Base-by-base conservation (phyloP, 1,139 yeast genomes). In the Saccharomyces pastorianus region DNA sequence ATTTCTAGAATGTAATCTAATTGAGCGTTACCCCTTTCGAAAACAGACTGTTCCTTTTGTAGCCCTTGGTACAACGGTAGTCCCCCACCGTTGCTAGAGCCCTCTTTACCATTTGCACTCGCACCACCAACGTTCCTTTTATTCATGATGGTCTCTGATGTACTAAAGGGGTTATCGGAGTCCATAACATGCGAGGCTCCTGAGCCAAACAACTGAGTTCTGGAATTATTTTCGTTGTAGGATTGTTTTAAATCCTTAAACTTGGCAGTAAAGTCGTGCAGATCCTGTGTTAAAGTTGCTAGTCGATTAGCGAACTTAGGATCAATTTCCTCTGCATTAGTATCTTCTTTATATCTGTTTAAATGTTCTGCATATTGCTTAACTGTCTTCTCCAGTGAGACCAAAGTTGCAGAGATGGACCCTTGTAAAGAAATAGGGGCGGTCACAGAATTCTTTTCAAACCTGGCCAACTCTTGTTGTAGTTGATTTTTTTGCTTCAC, bases 1-100 rank as follows among this genome's bases (percentile, higher is more conserved):
- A 89, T 85, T 65, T 88, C 97, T 53, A 93, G 71, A 50, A 93
- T 89, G 60, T 88, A 90, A 67, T 93, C 99, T 59, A 93, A 73
- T 66, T 88, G 96, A 55, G 83, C 84, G 34, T 87, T 83, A 0
- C 96, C 90, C 55, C 88, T 75, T 28, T 79, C 77, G 55, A 93
- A 74, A 7, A 85, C 78, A 53, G 80, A 79, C 44, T 77, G 77
- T 66, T 90, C 97, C 58, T 83, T 80, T 56, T 79, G 74, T 54
- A 88, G 72, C 0, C 95, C 95, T 55, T 87, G 86, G 58, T 76
- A 80, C 67, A 82, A 76, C 44, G 78, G 71, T 65, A 81, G 60
- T 13, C 61, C 77, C 58, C 53, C 69, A 51, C 48, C 55, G 8
- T 53, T 17, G 25, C 54, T 50, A 46, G 55, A 53, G 46, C 52